Evolutionary conservation across 1,139 yeast genomes (phyloP), one percentile per base, ranked within the genome.

Genomic region (Casaregolazyma suthepensis): DNA sequence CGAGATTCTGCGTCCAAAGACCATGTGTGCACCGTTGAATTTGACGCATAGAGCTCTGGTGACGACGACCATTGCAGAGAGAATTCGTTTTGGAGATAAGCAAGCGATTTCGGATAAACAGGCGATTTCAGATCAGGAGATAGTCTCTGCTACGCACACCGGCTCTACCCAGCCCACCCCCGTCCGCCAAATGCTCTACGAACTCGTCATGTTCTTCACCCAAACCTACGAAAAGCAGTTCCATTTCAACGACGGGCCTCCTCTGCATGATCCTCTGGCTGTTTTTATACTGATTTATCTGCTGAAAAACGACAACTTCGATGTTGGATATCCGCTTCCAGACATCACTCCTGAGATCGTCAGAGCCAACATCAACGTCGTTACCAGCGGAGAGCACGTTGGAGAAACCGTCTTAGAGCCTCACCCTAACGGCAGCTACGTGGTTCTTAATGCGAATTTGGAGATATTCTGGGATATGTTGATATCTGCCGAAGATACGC

Each of bases 231-330:
- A 68, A 51, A 64, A 66, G 19, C 69, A 66, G n/a, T 76, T 75
- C 61, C 79, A 77, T 1, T 75, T 78, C 59, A 62, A 56, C 2
- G 61, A 67, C 2, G 94, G 95, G 0, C 93, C 95, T 1, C 91
- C 94, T 1, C 76, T 87, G 1, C 96, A 89, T 67, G 96, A 88
- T 64, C 94, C 96, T 0, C 70, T 87, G 46, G 88, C 96, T 0
- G 73, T 87, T 2, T 82, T 78, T 51, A 80, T 80, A 0, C 64
- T 86, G 23, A 66, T 86, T 46, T 81, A 84, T 20, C 44, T 48
- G 5, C 43, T 68, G 71, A 13, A 59, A 62, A 37, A 65, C 64
- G 51, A 43, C 51, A 52, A 29, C 42, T 46, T 1, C 61, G 45
- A 69, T 12, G 61, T 61, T 6, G 66, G 61, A 56, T 65, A 61